Percentiles rank a stretch among this genome's conserved stretches.
These are phyloP conservation scores for Pichia terricola DNA, from an alignment of 1,139 yeast species.

Conservation along the genomic window DNA sequence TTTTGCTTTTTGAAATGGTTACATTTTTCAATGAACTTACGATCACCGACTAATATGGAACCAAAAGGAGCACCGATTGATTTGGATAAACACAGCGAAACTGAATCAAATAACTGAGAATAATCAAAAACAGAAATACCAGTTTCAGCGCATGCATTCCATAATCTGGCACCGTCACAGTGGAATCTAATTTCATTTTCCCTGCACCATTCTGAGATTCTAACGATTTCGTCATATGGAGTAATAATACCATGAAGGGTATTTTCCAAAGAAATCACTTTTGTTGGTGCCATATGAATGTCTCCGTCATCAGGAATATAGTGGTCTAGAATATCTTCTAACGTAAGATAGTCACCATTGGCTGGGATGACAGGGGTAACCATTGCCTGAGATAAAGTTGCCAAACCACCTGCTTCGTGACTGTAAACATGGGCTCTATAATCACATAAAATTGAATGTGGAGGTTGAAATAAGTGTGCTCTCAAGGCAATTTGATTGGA, in stretches of 20 bases:
- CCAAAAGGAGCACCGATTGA: conserved; percentile 95
- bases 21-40: conserved; percentile 55
- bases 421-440: conserved; percentile 75
- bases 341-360: conserved; percentile 66
- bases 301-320: conserved; percentile 73
- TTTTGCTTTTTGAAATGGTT: conserved; percentile 86
- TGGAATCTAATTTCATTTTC: conserved; percentile 59
- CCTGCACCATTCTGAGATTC: conserved; percentile 65
- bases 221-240: conserved; percentile 72
- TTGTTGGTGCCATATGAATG: conserved; percentile 84
- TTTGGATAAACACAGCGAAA: conserved; percentile 82
- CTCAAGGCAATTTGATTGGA: conserved; percentile 84
- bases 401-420: conserved; percentile 87
- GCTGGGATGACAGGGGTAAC: conserved; percentile 72
- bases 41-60: conserved; percentile 69
- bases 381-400: conserved; percentile 86
- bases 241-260: conserved; percentile 76
- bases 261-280: conserved; percentile 76
- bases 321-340: conserved; percentile 63
- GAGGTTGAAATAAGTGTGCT: conserved; percentile 74
- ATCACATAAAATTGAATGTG: conserved; percentile 77
- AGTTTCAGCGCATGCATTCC: conserved; percentile 80
- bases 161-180: conserved; percentile 91
- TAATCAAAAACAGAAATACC: conserved; percentile 63
- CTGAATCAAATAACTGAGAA: conserved; percentile 75